Conservation (phyloP, 768 basidiomycete genomes). For the Epithele typhae region DNA sequence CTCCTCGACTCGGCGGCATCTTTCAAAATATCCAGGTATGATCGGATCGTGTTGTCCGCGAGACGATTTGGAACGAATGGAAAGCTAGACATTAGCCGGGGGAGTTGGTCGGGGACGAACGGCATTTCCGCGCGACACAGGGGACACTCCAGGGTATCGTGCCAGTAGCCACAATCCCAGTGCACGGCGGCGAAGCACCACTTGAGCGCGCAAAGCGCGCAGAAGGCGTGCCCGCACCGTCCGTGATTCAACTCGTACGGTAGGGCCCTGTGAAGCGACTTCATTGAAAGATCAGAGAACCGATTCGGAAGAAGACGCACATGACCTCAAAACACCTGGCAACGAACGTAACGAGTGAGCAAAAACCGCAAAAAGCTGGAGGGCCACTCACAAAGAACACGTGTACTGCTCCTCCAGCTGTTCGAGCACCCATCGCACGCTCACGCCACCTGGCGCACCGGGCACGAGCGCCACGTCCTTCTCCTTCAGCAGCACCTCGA, state of each 20-base stretch:
- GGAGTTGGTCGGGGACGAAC: constrained; percentile 46
- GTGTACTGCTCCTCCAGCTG: constrained; percentile 60
- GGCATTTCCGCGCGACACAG: constrained; percentile 54
- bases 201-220: constrained; percentile 59
- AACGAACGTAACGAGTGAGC: not conserved
- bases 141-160: constrained; percentile 63
- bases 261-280: constrained; percentile 33
- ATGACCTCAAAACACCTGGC: constrained; percentile 62
- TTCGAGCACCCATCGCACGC: constrained; percentile 31
- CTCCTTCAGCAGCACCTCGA: not conserved
- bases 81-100: constrained; percentile 47
- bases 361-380: not conserved
- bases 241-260: constrained; percentile 53
- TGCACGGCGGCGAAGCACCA: constrained; percentile 70
- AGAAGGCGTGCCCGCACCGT: constrained; percentile 66
- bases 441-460: not conserved
- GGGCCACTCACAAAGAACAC: constrained; percentile 54
- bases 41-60: constrained; percentile 46
- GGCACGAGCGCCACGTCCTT: not conserved
- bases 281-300: too few species aligned
- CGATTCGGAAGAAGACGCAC: constrained; percentile 21
- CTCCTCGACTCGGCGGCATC: not conserved
- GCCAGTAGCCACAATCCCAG: constrained; percentile 60
- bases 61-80: constrained; percentile 64
- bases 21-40: constrained; percentile 45